Evolutionary conservation across 2,329 filamentous ascomycete genomes (phyloP).

Genomic region (Talaromyces verruculosus): DNA sequence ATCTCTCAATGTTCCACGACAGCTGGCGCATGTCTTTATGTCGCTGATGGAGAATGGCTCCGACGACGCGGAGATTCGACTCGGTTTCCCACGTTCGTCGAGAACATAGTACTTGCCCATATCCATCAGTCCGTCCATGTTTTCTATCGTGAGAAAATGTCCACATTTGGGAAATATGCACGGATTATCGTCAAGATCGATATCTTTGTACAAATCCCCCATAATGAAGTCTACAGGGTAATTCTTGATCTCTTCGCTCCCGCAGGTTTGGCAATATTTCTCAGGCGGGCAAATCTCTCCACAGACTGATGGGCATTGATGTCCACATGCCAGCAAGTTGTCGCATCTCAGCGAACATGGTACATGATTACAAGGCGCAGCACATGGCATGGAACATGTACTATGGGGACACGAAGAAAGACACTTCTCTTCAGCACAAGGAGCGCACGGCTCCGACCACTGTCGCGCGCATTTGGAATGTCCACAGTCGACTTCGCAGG

Average conservation of each 20-base stretch:
- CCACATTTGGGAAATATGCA: constrained; percentile 64
- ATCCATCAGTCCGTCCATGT: constrained; percentile 61
- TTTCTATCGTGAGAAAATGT: constrained; percentile 61
- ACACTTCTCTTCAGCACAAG: constrained; percentile 59
- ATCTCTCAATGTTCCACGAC: constrained; percentile 58
- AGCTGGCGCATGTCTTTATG: constrained; percentile 58
- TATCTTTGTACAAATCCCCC: constrained; percentile 55
- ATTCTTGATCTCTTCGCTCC: constrained; percentile 44
- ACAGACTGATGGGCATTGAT: constrained; percentile 65
- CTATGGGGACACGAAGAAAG: constrained; percentile 57
- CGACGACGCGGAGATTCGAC: constrained; percentile 31
- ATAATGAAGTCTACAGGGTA: constrained; percentile 59
- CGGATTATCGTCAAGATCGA: constrained; percentile 60
- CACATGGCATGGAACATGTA: constrained; percentile 57
- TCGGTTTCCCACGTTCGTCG: constrained; percentile 29
- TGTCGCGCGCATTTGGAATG: constrained; percentile 57
- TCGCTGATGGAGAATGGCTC: constrained; percentile 53
- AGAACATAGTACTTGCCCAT: constrained; percentile 43
- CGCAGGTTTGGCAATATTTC: constrained; percentile 59
- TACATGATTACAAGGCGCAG: constrained; percentile 65
- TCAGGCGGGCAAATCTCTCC: constrained; percentile 60
- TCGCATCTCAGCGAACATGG: constrained; percentile 64
- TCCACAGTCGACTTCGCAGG: constrained; percentile 58
- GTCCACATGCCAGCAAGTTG: constrained; percentile 56
- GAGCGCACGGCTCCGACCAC: constrained; percentile 62